Evolutionary conservation across 257 asterid species (phyloP).

Genomic region (Nyctanthes arbortristis): DNA sequence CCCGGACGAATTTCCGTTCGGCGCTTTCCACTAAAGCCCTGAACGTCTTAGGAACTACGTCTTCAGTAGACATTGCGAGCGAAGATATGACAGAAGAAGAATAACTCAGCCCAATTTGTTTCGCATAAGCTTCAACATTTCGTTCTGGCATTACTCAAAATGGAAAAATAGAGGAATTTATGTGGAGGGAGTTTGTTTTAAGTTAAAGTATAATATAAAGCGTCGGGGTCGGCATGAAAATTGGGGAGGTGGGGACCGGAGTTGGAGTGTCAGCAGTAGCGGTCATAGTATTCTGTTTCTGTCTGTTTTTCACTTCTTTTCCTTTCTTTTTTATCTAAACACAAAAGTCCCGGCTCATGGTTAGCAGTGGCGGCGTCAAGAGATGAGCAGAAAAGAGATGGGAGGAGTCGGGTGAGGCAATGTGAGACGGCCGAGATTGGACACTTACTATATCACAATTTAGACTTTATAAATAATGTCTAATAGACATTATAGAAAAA

Average conservation of each 20-base stretch:
- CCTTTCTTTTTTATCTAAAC: not conserved
- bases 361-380: conserved; percentile 17
- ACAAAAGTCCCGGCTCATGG: not conserved
- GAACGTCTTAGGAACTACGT: conserved; percentile 51
- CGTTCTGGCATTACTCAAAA: conserved; percentile 16
- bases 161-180: conserved; percentile 11
- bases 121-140: conserved; percentile 28
- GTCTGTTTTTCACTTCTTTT: conserved; percentile 14
- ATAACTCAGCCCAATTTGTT: conserved; percentile 23
- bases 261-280: conserved; percentile 32
- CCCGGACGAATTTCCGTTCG: conserved; percentile 91
- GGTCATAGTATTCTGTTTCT: conserved; percentile 37
- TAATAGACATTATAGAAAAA: too few relatives aligned
- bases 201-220: conserved; percentile 10
- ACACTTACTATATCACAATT: too few relatives aligned
- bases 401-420: conserved; percentile 19
- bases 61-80: conserved; percentile 56
- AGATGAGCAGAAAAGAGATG: not conserved
- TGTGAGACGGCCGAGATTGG: conserved; percentile 23
- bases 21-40: conserved; percentile 71
- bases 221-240: conserved; percentile 37
- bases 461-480: too few relatives aligned
- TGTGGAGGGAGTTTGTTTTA: conserved; percentile 22
- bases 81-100: not conserved
- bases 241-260: conserved; percentile 33